A percentile compares a stretch with the other conserved stretches of the same genome.
phyloP scores from a whole-genome alignment of 1,139 yeast species.

The Yamadazyma friedrichii region DNA sequence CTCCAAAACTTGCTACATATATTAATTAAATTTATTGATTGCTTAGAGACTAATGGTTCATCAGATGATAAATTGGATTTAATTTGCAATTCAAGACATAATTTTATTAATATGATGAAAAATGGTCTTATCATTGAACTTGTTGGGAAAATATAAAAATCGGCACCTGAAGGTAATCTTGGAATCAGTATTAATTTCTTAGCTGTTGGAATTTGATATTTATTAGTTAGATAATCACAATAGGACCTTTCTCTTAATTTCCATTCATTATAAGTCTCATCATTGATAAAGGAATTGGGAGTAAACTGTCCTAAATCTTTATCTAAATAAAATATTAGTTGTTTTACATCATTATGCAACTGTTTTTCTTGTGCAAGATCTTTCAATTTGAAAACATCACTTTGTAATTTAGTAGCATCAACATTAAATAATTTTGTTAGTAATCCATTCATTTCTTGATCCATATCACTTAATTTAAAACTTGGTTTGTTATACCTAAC shows the following conservation, averaged over 20 bases:
- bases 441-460: conserved; percentile 35
- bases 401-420: conserved; percentile 44
- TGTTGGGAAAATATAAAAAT: conserved; percentile 43
- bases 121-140: conserved; percentile 28
- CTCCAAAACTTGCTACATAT: conserved; percentile 62
- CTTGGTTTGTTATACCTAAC: conserved; percentile 42
- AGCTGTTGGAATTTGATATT: conserved; percentile 40
- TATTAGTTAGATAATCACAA: conserved; percentile 35
- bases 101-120: conserved; percentile 27
- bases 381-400: conserved; percentile 45
- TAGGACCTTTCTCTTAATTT: conserved; percentile 42
- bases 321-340: conserved; percentile 35
- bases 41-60: conserved; percentile 36
- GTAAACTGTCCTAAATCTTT: conserved; percentile 41
- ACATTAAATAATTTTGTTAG: conserved; percentile 41
- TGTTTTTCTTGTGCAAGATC: conserved; percentile 43
- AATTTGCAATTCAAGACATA: conserved; percentile 26
- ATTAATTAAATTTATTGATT: conserved; percentile 39
- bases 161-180: conserved; percentile 30
- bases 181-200: conserved; percentile 31
- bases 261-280: conserved; percentile 50
- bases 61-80: conserved; percentile 10
- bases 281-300: conserved; percentile 41
- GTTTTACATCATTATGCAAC: conserved; percentile 46
- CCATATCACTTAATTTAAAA: conserved; percentile 50